Evolutionary conservation across 2,329 filamentous ascomycete species (phyloP), one percentile per base, ranked within the genome.

Genomic region (Ophidiomyces ophidiicola): DNA sequence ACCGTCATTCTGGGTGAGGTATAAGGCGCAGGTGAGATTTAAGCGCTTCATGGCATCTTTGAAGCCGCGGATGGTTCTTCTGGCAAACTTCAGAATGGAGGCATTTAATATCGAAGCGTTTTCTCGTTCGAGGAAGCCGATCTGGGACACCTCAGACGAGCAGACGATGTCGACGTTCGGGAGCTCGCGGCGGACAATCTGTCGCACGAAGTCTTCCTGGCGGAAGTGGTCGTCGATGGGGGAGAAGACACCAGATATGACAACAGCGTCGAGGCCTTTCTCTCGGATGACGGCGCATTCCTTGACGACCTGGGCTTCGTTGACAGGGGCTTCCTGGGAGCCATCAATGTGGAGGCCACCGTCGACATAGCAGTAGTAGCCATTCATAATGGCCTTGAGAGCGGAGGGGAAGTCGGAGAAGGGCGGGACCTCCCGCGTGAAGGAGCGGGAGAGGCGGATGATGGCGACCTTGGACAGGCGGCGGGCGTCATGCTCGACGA

Each of bases 161-260:
- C 67, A 66, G 2, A 71, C 66, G 5, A 74, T 62, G 46, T 74
- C 67, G 4, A 66, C 58, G 0, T 57, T 59, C 2, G 63, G 60
- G 2, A 71, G 52, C 46, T 68, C 67, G 5, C 61, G 54, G 18
- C 59, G 57, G 12, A 75, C 55, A 29, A 74, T 68, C 2, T 59
- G 56, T 2, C 62, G 60, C 3, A 69, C 70, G 3, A 60, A 54
- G 26, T 68, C 58, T 53, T 76, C 72, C 50, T 76, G 72, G 29
- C 54, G 55, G 47, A 67, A 66, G 3, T 62, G 46, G 6, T 68
- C 64, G 49, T 78, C 73, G 17, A 76, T 70, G 0, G 73, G 72
- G 6, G 69, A 71, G 53, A 72, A 76, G 6, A 76, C 66, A 1
- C 73, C 72, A 3, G 69, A 66, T 3, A 78, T 57, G 0, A 74